Base-by-base conservation (phyloP, 2,329 filamentous ascomycete species). In the Coniella vitis region DNA sequence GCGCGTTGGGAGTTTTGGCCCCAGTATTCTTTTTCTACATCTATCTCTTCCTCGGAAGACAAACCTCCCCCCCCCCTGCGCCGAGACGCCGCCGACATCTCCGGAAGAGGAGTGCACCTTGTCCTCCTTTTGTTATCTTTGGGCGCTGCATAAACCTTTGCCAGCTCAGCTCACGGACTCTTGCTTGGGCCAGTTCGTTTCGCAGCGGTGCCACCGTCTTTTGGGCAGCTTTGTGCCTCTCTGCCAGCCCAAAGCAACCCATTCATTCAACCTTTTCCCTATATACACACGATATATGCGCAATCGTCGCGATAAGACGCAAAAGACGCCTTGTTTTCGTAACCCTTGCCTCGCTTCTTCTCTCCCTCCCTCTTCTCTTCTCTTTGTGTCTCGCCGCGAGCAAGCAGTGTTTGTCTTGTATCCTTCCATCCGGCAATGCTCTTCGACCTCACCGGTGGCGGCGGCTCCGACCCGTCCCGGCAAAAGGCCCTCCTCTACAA, bases 401-500 rank as follows among this genome's bases (percentile, higher is more conserved):
- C 25, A n/a, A 13, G 8, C 38, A 22, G 21, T n/a, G 20, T 21
- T 41, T 21, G 38, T 12, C 14, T 9, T 25, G 19, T n/a, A n/a
- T 17, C 38, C 31, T 36, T 20, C 9, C 29, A 37, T 36, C 19
- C 46, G 44, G 52, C 45, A 45, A 54, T 54, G 49, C 42, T 41
- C 22, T 25, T 47, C 49, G 49, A 47, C 47, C 40, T 53, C 40
- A 25, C 39, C 37, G 38, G 37, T 31, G 48, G 37, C 40, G 51
- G 37, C 37, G 48, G 36, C 39, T 20, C 20, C 44, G 46, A 49
- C 38, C 37, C 43, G 49, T 52, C 52, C 31, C 45, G 20, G 31
- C 49, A 52, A 37, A 46, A 52, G 46, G 47, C 43, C 43, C 29
- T 47, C 8, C 29, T 44, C 46, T 66, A 71, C 59, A 70, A 70